These are phyloP conservation scores for Fragaria iinumae DNA, from an alignment of 306 rosid genomes.

Conservation along the genomic window DNA sequence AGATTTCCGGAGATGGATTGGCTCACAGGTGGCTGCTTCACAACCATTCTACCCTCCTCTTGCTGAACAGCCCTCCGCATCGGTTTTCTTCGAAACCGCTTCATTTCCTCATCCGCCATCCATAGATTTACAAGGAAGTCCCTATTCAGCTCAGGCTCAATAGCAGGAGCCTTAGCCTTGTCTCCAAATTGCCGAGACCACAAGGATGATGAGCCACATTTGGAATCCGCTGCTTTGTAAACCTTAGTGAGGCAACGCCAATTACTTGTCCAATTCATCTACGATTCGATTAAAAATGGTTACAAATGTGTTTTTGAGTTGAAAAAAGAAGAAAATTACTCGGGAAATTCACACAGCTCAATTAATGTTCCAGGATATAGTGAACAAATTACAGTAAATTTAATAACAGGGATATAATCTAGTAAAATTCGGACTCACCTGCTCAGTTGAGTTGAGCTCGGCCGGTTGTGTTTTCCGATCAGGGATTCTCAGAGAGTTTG, in stretches of 20 bases:
- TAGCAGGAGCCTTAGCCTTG: conserved; percentile 16
- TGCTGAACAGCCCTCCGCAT: conserved; percentile 18
- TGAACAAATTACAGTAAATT: neutral
- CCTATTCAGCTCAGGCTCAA: conserved; percentile 40
- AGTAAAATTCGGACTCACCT: too few species aligned
- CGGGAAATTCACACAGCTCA: too few species aligned
- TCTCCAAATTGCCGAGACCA: conserved; percentile 44
- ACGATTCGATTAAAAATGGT: neutral
- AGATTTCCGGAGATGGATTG: conserved; percentile 54
- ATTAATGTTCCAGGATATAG: neutral
- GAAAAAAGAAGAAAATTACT: too few species aligned
- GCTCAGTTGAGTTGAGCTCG: too few species aligned
- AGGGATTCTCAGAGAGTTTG: too few species aligned
- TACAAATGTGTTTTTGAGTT: neutral
- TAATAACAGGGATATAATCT: too few species aligned
- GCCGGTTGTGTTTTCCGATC: too few species aligned
- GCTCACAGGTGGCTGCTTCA: conserved; percentile 72
- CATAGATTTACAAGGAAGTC: conserved; percentile 58
- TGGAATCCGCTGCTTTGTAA: conserved; percentile 16
- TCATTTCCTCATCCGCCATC: conserved; percentile 52
- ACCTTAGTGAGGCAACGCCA: conserved; percentile 15
- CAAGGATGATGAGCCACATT: conserved; percentile 19
- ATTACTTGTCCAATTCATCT: conserved; percentile 43
- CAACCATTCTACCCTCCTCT: neutral
- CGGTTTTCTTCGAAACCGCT: conserved; percentile 22